Percentiles rank a stretch among this genome's conserved stretches.
Evolutionary conservation across 345 rosid genomes (phyloP).

Genomic region (Bruguiera sexangula): DNA sequence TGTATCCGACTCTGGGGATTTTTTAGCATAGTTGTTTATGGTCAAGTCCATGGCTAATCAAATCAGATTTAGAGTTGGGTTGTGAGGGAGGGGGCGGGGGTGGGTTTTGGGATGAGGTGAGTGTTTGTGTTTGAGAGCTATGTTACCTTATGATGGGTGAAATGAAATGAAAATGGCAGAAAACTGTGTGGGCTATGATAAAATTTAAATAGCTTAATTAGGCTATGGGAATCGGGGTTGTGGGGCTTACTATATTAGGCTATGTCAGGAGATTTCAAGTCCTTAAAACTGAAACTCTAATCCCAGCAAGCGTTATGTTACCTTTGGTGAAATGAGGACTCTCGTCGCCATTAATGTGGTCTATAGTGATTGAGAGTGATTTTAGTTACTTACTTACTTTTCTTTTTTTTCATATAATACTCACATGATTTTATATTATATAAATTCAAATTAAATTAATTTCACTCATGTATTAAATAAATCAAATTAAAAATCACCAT

Average conservation of each 20-base stretch:
- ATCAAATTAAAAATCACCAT: no score
- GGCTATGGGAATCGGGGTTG: no score
- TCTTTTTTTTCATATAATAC: neutral
- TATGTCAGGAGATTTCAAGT: neutral
- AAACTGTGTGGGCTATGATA: neutral
- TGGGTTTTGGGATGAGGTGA: neutral
- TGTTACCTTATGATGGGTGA: neutral
- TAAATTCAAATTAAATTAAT: no score
- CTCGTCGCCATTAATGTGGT: neutral
- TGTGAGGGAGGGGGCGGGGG: neutral
- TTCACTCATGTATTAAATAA: no score
- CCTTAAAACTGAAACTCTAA: neutral
- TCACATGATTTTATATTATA: neutral
- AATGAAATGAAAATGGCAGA: neutral
- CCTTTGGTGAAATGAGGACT: neutral
- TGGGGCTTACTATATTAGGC: no score
- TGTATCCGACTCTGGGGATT: slow-evolving; percentile 16
- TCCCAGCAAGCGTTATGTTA: neutral
- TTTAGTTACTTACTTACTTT: neutral
- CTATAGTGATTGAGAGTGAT: neutral
- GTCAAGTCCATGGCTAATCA: slow-evolving; percentile 22
- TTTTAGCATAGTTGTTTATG: neutral
- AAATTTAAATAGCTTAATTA: neutral
- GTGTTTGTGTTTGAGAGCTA: neutral
- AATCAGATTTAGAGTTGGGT: neutral